A percentile compares a stretch with the other conserved stretches of the same genome.
phyloP scores from a whole-genome alignment of 371 early-diverging fungal genomes.

The Lichtheimia corymbifera region DNA sequence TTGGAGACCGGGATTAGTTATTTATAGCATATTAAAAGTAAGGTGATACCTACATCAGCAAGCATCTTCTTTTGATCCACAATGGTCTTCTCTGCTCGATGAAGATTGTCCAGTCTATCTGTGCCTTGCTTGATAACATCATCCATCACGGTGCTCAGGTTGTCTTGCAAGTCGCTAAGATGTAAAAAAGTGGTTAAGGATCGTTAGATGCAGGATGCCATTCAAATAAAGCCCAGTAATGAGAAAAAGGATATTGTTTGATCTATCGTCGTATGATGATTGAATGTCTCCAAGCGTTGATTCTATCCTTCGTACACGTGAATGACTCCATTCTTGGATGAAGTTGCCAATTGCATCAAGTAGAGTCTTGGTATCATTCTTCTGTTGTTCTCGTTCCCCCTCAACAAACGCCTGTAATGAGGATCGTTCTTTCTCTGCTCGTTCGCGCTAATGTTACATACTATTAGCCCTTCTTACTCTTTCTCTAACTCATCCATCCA shows the following conservation, averaged over 20 bases:
- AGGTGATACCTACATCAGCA: not conserved
- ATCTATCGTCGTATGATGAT: constrained; percentile 1
- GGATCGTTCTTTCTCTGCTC: constrained; percentile 3
- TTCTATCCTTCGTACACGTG: constrained; percentile 11
- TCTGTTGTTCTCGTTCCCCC: constrained; percentile 5
- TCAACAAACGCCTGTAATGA: not conserved
- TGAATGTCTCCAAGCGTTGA: not conserved
- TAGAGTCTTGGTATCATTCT: constrained; percentile 1
- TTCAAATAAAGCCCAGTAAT: not conserved
- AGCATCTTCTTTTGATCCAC: not conserved
- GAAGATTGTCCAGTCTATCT: not conserved
- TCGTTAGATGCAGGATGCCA: not conserved
- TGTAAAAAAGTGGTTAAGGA: constrained; percentile 5
- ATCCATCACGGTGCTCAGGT: constrained; percentile 1
- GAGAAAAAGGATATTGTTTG: constrained; percentile 10
- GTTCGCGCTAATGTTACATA: constrained; percentile 2
- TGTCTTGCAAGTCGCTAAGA: constrained; percentile 1
- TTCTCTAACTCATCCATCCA: not conserved
- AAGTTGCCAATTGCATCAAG: constrained; percentile 8
- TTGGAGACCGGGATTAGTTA: not conserved
- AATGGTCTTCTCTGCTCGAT: not conserved
- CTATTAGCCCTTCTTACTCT: not conserved
- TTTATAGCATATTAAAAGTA: not conserved
- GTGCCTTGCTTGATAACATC: constrained; percentile 2
- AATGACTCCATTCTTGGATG: constrained; percentile 9